phyloP scores from a whole-genome alignment of 805 yeast species.

The Monosporozyma aquatica region DNA sequence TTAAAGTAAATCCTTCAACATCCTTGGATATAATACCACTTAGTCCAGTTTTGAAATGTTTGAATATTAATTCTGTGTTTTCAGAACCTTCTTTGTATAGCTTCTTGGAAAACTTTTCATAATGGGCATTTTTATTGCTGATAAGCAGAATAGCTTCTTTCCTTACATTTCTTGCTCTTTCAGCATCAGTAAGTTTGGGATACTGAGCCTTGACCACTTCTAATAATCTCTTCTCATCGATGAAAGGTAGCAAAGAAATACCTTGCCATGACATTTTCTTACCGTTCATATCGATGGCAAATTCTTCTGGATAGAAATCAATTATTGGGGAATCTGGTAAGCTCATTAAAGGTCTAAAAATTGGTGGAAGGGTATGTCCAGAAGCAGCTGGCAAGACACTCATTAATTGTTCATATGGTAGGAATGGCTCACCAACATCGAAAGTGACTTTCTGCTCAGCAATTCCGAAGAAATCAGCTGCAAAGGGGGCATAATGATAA shows the following conservation, averaged over 20 bases:
- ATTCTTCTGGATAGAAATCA: constrained; percentile 84
- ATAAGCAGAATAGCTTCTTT: constrained; percentile 63
- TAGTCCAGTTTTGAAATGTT: constrained; percentile 43
- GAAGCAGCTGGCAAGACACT: constrained; percentile 92
- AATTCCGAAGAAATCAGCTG: constrained; percentile 64
- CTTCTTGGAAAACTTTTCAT: constrained; percentile 26
- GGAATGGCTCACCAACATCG: constrained; percentile 64
- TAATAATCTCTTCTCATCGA: constrained; percentile 70
- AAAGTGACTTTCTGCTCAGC: constrained; percentile 47
- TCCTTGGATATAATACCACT: constrained; percentile 46
- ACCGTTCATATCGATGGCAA: constrained; percentile 91
- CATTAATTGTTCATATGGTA: constrained; percentile 91
- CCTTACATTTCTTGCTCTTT: constrained; percentile 56
- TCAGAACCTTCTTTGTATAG: constrained; percentile 25
- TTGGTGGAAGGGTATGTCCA: constrained; percentile 73
- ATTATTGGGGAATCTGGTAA: constrained; percentile 71
- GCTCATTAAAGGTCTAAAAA: constrained; percentile 75
- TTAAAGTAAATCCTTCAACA: constrained; percentile 25
- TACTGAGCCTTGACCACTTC: constrained; percentile 60
- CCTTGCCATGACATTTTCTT: constrained; percentile 95
- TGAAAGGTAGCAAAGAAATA: constrained; percentile 80
- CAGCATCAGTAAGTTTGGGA: constrained; percentile 54
- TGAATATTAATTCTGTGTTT: constrained; percentile 32
- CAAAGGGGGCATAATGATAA: constrained; percentile 96
- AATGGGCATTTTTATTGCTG: constrained; percentile 50